phyloP scores from a whole-genome alignment of 176 grass and related monocot genomes.

The Chloris gayana region DNA sequence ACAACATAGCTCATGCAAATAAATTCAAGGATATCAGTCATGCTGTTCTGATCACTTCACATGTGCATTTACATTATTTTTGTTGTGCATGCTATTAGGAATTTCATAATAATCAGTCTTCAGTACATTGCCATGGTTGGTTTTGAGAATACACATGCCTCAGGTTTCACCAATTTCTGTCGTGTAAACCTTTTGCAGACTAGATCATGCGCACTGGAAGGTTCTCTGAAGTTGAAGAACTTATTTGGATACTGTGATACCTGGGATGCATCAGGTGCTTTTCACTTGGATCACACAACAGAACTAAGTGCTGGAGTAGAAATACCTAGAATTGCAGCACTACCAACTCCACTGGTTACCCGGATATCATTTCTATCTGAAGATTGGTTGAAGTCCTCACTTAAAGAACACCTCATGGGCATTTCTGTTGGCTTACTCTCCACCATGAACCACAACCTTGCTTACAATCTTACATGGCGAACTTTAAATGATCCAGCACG shows the following conservation, averaged over 20 bases:
- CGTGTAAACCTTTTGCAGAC: constrained; percentile 43
- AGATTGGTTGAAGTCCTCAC: constrained; percentile 82
- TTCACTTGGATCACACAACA: constrained; percentile 66
- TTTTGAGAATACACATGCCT: neutral
- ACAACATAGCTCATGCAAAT: neutral
- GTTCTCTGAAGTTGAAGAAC: constrained; percentile 87
- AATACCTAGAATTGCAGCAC: constrained; percentile 71
- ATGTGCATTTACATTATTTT: neutral
- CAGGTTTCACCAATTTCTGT: constrained; percentile 7
- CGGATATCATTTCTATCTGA: constrained; percentile 68
- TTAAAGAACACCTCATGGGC: constrained; percentile 71
- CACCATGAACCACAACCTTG: constrained; percentile 64
- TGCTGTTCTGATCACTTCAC: neutral
- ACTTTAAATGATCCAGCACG: constrained; percentile 59
- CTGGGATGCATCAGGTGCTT: constrained; percentile 74
- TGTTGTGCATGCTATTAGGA: neutral
- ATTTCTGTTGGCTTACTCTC: constrained; percentile 82
- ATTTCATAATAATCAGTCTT: neutral
- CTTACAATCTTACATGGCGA: constrained; percentile 83
- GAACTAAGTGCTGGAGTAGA: constrained; percentile 64
- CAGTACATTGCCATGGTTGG: neutral
- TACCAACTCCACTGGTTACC: constrained; percentile 65
- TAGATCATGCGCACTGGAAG: constrained; percentile 73
- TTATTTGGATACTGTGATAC: constrained; percentile 83
- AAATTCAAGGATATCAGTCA: neutral